phyloP scores from a whole-genome alignment of 306 rosid genomes.

The Urtica urens region DNA sequence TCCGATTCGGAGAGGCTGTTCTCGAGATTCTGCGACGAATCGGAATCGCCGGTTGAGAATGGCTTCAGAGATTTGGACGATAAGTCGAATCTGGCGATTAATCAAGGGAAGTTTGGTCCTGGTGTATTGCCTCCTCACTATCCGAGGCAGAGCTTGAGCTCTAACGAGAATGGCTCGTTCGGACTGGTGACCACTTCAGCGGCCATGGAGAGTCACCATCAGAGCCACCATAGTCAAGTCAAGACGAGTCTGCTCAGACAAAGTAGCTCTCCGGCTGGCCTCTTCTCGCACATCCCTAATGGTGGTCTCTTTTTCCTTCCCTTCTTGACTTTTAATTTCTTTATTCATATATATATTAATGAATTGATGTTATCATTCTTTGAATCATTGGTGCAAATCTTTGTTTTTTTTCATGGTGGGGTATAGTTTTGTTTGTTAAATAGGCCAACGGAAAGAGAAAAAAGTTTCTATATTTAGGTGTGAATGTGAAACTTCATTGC shows the following conservation, averaged over 20 bases:
- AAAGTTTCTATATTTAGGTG: background rate
- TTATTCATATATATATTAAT: background rate
- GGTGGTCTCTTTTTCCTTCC: too few species aligned
- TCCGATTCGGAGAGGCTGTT: constrained; percentile 37
- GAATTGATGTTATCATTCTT: background rate
- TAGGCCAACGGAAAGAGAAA: background rate
- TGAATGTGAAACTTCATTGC: background rate
- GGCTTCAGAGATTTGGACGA: constrained; percentile 27
- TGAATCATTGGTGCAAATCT: background rate
- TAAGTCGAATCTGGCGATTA: constrained; percentile 20
- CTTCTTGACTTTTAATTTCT: background rate
- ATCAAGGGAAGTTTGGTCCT: background rate
- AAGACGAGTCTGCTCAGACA: constrained; percentile 43
- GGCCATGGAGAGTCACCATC: constrained; percentile 20
- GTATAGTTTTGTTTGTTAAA: background rate
- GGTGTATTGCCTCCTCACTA: constrained; percentile 68
- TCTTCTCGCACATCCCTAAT: constrained; percentile 46
- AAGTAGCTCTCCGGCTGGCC: constrained; percentile 50
- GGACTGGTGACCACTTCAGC: constrained; percentile 39
- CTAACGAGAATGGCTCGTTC: constrained; percentile 29
- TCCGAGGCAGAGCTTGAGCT: constrained; percentile 45
- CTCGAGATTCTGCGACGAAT: constrained; percentile 30
- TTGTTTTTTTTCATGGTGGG: background rate
- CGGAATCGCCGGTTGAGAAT: constrained; percentile 24
- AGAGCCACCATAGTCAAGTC: background rate